These are phyloP conservation scores for Clonostachys rosea DNA, from an alignment of 2,329 filamentous ascomycete species.

Conservation along the genomic window DNA sequence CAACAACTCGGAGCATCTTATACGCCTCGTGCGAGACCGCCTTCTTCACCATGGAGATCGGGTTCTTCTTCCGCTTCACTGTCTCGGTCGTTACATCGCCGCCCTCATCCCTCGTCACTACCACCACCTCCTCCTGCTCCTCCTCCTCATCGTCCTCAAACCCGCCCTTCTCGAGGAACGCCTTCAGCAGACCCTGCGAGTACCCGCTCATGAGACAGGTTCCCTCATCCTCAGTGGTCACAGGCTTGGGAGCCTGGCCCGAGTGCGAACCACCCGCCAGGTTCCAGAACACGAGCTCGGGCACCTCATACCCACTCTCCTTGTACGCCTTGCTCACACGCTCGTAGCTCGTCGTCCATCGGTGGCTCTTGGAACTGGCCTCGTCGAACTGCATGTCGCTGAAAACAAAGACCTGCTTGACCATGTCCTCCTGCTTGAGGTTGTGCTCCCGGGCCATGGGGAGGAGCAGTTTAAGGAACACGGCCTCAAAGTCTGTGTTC, in stretches of 20 bases:
- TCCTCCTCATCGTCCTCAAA: conserved; percentile 35
- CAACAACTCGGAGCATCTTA: conserved; percentile 48
- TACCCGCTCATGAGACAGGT: conserved; percentile 50
- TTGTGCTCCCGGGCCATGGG: conserved; percentile 45
- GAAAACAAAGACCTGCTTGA: conserved; percentile 57
- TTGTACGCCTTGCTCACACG: conserved; percentile 38
- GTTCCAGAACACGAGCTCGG: conserved; percentile 58
- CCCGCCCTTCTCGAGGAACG: conserved; percentile 44
- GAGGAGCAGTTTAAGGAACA: conserved; percentile 49
- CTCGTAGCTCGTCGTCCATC: conserved; percentile 42
- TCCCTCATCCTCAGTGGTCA: conserved; percentile 34
- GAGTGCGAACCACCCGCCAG: conserved; percentile 32
- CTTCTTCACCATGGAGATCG: conserved; percentile 38
- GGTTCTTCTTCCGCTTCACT: conserved; percentile 36
- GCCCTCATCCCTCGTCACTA: conserved; percentile 10
- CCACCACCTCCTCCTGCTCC: conserved; percentile 20
- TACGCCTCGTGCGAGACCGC: conserved; percentile 49
- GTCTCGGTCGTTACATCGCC: conserved; percentile 16
- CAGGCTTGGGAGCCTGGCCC: conserved; percentile 40
- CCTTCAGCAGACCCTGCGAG: conserved; percentile 52
- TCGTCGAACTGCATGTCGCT: conserved; percentile 57
- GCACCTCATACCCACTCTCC: conserved; percentile 50
- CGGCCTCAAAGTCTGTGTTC: conserved; percentile 47
- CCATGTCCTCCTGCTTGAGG: conserved; percentile 50
- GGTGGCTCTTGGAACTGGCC: conserved; percentile 5